Conservation (phyloP, 78 protist genomes). For the Diacronema lutheri region DNA sequence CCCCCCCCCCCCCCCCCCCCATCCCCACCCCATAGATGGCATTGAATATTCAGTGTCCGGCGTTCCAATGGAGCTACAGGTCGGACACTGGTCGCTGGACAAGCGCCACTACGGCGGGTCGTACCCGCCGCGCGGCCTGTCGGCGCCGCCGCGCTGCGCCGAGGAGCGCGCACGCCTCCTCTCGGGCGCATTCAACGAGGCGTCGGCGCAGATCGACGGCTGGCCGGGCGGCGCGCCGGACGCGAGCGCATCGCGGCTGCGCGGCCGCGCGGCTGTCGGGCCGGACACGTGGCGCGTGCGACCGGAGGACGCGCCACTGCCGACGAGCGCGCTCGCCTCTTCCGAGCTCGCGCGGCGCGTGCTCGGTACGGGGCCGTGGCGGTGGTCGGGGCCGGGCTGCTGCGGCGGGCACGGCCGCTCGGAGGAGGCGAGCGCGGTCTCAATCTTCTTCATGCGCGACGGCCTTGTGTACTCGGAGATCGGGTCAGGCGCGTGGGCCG, state of each 20-base stretch:
- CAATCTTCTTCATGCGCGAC: no score
- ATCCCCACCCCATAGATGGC: no score
- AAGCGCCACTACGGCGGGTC: conserved; percentile 8
- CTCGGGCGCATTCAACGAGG: neutral
- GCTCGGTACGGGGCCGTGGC: conserved; percentile 10
- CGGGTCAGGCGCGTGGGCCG: no score
- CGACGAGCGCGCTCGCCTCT: neutral
- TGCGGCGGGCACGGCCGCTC: no score
- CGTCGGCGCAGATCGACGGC: neutral
- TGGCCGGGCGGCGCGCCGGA: neutral
- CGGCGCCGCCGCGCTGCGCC: neutral
- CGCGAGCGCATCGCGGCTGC: neutral
- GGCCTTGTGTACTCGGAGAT: no score
- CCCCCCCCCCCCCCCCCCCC: no score
- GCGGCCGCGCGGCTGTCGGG: neutral
- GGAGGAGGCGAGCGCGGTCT: no score
- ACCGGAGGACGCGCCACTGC: neutral
- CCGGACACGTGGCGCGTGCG: neutral
- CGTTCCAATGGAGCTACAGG: conserved; percentile 12
- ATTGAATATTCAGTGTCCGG: neutral
- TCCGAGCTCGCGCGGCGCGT: neutral
- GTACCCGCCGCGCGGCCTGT: neutral
- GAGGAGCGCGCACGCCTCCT: conserved; percentile 7
- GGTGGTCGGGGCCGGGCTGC: no score
- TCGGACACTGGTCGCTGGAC: conserved; percentile 8